Percentiles rank a stretch among this genome's conserved stretches.
Evolutionary conservation across 2,329 filamentous ascomycete species (phyloP).

Genomic region (Claviceps paspali): DNA sequence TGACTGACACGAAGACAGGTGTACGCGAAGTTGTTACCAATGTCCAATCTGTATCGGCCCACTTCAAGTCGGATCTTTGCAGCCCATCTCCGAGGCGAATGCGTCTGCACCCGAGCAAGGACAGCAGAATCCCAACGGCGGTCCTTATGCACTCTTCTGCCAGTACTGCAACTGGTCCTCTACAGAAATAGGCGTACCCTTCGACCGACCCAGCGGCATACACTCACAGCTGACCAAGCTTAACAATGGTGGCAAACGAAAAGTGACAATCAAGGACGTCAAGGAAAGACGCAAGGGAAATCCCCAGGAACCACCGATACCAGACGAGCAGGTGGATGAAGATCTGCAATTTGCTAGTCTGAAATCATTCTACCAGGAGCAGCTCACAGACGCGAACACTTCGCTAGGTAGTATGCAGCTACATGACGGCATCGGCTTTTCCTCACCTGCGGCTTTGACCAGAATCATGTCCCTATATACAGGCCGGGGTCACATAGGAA

Average conservation of each 20-base stretch:
- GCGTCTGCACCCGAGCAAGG: conserved; percentile 29
- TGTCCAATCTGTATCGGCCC: conserved; percentile 80
- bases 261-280: conserved; percentile 34
- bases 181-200: conserved; percentile 74
- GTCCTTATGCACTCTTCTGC: conserved; percentile 67
- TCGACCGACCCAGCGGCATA: conserved; percentile 80
- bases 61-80: conserved; percentile 57
- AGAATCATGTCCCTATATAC: conserved; percentile 90
- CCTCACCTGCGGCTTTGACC: conserved; percentile 66
- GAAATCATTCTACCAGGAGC: conserved; percentile 66
- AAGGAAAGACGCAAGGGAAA: conserved; percentile 36
- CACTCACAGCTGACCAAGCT: conserved; percentile 63
- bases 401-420: conserved; percentile 32
- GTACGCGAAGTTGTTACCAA: conserved; percentile 88
- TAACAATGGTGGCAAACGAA: conserved; percentile 41
- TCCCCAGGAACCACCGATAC: conserved; percentile 20
- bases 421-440: conserved; percentile 34
- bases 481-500: conserved; percentile 42
- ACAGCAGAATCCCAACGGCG: conserved; percentile 17
- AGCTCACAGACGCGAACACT: conserved; percentile 49
- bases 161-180: conserved; percentile 90
- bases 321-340: conserved; percentile 36
- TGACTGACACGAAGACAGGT: conserved; percentile 34
- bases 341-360: conserved; percentile 63
- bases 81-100: conserved; percentile 33